phyloP scores from a whole-genome alignment of 2,329 filamentous ascomycete species.

The Sporothrix luriei region DNA sequence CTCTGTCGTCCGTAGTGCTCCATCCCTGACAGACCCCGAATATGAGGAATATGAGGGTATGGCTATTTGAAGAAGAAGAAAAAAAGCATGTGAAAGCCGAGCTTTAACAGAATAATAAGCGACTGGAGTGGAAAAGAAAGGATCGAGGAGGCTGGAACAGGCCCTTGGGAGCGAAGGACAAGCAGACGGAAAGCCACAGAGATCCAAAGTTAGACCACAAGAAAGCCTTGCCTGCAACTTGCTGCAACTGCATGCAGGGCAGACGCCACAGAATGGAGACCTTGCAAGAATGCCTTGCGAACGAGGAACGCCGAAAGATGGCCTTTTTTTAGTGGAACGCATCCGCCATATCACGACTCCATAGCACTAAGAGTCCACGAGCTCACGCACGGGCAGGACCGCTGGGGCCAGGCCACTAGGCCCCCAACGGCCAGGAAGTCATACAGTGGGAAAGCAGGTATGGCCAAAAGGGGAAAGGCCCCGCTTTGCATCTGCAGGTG shows the following conservation, averaged over 20 bases:
- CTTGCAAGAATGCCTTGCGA: conserved; percentile 28
- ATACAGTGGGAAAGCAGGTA: neutral
- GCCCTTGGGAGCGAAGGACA: neutral
- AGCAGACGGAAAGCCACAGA: neutral
- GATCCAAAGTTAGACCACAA: neutral
- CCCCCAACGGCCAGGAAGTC: neutral
- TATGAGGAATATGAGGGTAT: neutral
- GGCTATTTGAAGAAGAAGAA: neutral
- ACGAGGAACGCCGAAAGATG: neutral
- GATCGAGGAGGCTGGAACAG: neutral
- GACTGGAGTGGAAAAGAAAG: conserved; percentile 22
- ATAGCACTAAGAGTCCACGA: neutral
- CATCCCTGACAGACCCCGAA: no score
- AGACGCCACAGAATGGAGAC: conserved; percentile 15
- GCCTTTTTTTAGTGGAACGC: conserved; percentile 14
- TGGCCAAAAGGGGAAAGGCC: conserved; percentile 19
- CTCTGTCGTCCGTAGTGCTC: neutral
- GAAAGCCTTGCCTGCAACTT: conserved; percentile 26
- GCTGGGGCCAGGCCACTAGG: neutral
- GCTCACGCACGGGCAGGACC: neutral
- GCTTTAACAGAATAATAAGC: conserved; percentile 11
- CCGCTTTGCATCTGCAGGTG: conserved; percentile 24
- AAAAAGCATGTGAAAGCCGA: conserved; percentile 22
- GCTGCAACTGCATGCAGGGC: conserved; percentile 4
- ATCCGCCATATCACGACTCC: neutral